These are phyloP conservation scores for Candida cerambycidarum DNA, from an alignment of 805 yeast species.

Conservation along the genomic window DNA sequence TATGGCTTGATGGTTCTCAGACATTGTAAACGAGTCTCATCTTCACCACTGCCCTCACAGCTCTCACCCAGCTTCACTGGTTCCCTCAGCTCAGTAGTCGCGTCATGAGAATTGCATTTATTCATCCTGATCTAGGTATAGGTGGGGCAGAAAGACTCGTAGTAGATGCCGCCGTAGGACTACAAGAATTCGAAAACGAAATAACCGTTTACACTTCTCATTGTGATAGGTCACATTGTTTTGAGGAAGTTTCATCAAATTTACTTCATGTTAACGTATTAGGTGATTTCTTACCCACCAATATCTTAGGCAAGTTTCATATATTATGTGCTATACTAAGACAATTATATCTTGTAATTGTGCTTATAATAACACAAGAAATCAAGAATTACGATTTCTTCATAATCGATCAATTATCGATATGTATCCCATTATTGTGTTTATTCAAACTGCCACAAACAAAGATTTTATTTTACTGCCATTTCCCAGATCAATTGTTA, in stretches of 20 bases:
- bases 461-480: constrained; percentile 83
- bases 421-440: constrained; percentile 73
- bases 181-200: constrained; percentile 63
- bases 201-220: constrained; percentile 84
- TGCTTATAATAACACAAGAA: constrained; percentile 48
- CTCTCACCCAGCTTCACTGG: too few species aligned
- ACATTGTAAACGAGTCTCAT: too few species aligned
- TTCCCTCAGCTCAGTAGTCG: too few species aligned
- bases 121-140: constrained; percentile 95
- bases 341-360: constrained; percentile 64
- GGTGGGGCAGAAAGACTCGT: constrained; percentile 98
- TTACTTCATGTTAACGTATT: constrained; percentile 61
- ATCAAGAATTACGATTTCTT: constrained; percentile 61
- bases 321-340: constrained; percentile 82
- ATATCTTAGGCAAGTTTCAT: constrained; percentile 61
- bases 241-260: constrained; percentile 77
- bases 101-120: constrained; percentile 63
- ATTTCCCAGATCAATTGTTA: constrained; percentile 87
- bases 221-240: constrained; percentile 83
- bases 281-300: constrained; percentile 85
- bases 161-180: constrained; percentile 90
- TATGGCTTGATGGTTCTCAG: too few species aligned
- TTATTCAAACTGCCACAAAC: constrained; percentile 40
- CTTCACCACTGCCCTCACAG: too few species aligned
- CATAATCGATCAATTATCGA: constrained; percentile 85